phyloP scores from a whole-genome alignment of 345 rosid species.

The Pistacia vera region DNA sequence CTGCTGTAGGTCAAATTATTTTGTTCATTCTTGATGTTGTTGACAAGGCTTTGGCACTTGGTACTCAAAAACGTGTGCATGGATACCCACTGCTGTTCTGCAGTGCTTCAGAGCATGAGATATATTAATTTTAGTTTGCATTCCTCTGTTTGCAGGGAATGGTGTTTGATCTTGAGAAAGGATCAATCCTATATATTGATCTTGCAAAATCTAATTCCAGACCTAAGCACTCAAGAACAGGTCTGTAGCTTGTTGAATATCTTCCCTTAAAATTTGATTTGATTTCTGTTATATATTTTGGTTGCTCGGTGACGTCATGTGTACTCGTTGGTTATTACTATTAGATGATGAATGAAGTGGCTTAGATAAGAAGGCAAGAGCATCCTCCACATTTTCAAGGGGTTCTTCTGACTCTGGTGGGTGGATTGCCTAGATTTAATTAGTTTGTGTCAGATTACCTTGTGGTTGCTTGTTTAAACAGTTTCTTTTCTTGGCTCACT shows the following conservation, averaged over 20 bases:
- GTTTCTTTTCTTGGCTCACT: constrained; percentile 9
- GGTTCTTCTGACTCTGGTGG: constrained; percentile 57
- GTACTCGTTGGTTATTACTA: constrained; percentile 21
- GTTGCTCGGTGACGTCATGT: constrained; percentile 11
- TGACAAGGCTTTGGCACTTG: not conserved
- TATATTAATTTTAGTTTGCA: not conserved
- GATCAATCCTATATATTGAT: constrained; percentile 75
- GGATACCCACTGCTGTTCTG: not conserved
- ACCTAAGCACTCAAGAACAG: constrained; percentile 80
- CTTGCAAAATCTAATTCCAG: constrained; percentile 91
- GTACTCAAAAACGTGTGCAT: not conserved
- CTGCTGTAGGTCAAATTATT: not conserved
- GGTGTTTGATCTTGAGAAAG: constrained; percentile 94
- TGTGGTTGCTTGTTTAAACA: constrained; percentile 10
- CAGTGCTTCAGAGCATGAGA: not conserved
- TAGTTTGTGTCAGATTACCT: constrained; percentile 14
- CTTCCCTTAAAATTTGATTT: not conserved
- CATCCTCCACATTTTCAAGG: constrained; percentile 34
- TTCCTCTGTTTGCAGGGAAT: constrained; percentile 57
- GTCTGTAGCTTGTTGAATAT: constrained; percentile 32
- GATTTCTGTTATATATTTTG: constrained; percentile 9
- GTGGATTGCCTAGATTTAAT: constrained; percentile 23
- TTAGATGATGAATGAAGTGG: constrained; percentile 62
- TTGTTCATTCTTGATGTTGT: constrained; percentile 1
- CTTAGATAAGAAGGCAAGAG: constrained; percentile 60